Conservation (phyloP, 352 stramenopile species). For the Phytophthora sansomeana region DNA sequence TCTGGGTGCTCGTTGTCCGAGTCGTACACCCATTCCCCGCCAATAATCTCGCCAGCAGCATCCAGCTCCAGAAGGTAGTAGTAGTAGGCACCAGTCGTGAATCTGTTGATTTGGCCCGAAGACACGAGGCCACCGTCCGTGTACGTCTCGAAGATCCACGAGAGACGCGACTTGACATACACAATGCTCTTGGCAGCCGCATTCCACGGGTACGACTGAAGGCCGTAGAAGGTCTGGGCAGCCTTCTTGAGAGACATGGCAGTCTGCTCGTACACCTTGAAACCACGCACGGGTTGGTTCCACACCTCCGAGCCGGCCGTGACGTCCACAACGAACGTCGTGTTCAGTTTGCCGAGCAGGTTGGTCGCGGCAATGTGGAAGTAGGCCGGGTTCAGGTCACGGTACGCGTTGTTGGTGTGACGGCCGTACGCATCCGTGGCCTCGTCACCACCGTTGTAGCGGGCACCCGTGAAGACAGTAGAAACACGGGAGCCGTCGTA, state of each 20-base stretch:
- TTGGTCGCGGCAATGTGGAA: constrained; percentile 54
- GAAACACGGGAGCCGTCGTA: constrained; percentile 34
- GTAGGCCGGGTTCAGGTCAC: constrained; percentile 53
- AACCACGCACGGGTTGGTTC: constrained; percentile 61
- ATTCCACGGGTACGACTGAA: constrained; percentile 56
- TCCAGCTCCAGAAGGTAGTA: constrained; percentile 48
- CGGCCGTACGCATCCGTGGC: constrained; percentile 47
- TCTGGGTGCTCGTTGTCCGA: constrained; percentile 40
- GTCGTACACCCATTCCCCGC: constrained; percentile 43
- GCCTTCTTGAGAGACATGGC: constrained; percentile 37
- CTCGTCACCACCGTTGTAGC: constrained; percentile 34
- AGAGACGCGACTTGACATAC: constrained; percentile 48
- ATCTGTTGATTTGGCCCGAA: constrained; percentile 30
- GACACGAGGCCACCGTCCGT: constrained; percentile 40
- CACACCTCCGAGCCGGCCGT: constrained; percentile 49
- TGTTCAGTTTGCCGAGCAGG: constrained; percentile 41
- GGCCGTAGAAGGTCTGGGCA: constrained; percentile 42
- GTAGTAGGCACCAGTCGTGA: constrained; percentile 37
- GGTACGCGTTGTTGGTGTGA: constrained; percentile 34
- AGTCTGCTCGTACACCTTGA: constrained; percentile 41
- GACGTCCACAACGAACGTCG: constrained; percentile 53
- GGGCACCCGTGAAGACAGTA: constrained; percentile 45
- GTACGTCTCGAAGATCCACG: constrained; percentile 50
- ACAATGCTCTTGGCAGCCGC: constrained; percentile 39
- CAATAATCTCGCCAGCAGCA: constrained; percentile 31